Base-by-base conservation (phyloP, 306 rosid genomes). In the Quercus glauca region DNA sequence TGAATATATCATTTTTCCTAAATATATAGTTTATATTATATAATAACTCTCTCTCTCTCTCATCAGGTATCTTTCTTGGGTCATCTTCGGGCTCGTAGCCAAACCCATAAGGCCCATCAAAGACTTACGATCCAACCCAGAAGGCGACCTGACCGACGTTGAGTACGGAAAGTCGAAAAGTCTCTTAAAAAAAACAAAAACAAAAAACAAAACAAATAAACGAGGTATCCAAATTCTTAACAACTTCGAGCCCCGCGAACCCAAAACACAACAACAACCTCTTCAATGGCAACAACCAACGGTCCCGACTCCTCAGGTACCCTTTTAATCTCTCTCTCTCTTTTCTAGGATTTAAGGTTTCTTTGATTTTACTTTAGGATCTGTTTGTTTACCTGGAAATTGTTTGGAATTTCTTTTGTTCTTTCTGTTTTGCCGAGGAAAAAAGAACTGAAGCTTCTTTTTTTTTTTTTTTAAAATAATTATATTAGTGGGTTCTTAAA, bases 251-350 rank as follows among this genome's bases (percentile, higher is more conserved):
- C 53, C 53, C 53, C 53, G 15, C 53, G 53, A 1, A 49, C 53
- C 53, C 53, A 49, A 49, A 10, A 49, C 53, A 11, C 53, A 49
- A 11, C 14, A 13, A 49, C 14, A 28, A 37, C 12, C 29, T 10
- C 67, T 68, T 57, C 69, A 2, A 78, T 83, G 79, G 86, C 76
- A 1, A 45, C 79, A 25, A 10, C 79, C 51, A 67, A 21, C 37
- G 64, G 68, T 26, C 59, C 69, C 79, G 76, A 75, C 5, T 57
- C 76, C 71, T 78, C 82, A 73, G 77, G 86, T 78, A 67, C 82
- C 31, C 26, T 52, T 64, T 41, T 0, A 23, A 25, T 41, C 4
- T 14, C 41, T 56, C 43, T 35, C 18, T 33, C 2, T 20, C 18
- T 20, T 75, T 61, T 29, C 17, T 63, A 5, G 2, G 6, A 14